These are phyloP conservation scores for Atkinsonella texensis DNA, from an alignment of 2,329 filamentous ascomycete genomes.

Conservation along the genomic window DNA sequence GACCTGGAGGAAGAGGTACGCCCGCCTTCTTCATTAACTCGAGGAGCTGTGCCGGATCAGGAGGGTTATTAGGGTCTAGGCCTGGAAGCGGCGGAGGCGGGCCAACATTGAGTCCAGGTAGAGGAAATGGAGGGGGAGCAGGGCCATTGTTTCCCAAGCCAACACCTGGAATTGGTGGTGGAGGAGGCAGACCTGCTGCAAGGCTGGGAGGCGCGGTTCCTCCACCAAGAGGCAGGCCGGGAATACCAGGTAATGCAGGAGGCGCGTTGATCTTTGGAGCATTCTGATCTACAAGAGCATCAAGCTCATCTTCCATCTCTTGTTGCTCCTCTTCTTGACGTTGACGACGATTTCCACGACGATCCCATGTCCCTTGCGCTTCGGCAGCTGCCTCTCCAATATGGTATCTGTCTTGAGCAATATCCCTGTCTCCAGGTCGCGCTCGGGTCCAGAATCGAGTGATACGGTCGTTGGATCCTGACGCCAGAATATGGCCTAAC, in stretches of 20 bases:
- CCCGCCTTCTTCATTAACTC: slow-evolving; percentile 56
- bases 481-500: slow-evolving; percentile 85
- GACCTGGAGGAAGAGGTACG: slow-evolving; percentile 44
- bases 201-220: slow-evolving; percentile 24
- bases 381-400: slow-evolving; percentile 90
- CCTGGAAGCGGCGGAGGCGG: slow-evolving; percentile 40
- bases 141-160: slow-evolving; percentile 26
- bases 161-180: slow-evolving; percentile 38
- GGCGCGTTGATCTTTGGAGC: slow-evolving; percentile 40
- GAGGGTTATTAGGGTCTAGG: slow-evolving; percentile 46
- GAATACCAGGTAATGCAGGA: slow-evolving; percentile 43
- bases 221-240: slow-evolving; percentile 40
- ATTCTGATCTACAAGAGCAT: slow-evolving; percentile 85
- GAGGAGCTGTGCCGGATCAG: slow-evolving; percentile 47
- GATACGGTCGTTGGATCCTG: slow-evolving; percentile 90
- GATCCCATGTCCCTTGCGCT: slow-evolving; percentile 88
- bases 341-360: slow-evolving; percentile 64
- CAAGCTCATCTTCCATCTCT: slow-evolving; percentile 84
- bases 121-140: slow-evolving; percentile 41
- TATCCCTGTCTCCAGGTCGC: slow-evolving; percentile 74
- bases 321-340: slow-evolving; percentile 88
- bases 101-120: slow-evolving; percentile 35
- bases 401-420: slow-evolving; percentile 84
- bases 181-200: slow-evolving; percentile 30
- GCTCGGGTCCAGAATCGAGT: slow-evolving; percentile 94